Conservation (phyloP, 2,329 filamentous ascomycete genomes). For the Alternaria novae-zelandiae region DNA sequence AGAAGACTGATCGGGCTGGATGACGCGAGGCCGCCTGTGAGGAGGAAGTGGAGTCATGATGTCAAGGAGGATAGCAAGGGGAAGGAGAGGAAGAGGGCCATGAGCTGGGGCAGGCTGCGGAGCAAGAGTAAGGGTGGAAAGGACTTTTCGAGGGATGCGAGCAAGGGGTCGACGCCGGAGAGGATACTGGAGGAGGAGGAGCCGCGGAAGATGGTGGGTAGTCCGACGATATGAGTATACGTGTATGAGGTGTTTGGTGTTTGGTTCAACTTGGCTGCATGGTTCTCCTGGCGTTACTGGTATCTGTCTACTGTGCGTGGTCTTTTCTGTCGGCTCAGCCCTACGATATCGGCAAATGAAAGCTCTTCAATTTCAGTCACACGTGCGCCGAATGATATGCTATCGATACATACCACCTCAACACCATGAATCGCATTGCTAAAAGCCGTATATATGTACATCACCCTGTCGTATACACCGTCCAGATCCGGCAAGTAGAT, state of each 20-base stretch:
- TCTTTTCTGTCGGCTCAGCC: not conserved
- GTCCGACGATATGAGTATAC: constrained; percentile 5
- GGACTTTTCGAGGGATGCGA: constrained; percentile 18
- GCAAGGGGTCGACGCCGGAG: constrained; percentile 26
- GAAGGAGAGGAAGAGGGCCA: constrained; percentile 29
- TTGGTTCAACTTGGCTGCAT: not conserved
- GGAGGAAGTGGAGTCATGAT: constrained; percentile 45
- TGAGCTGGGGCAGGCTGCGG: constrained; percentile 36
- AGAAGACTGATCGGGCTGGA: constrained; percentile 65
- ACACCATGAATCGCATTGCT: constrained; percentile 2
- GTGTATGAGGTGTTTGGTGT: not conserved
- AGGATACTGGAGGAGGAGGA: constrained; percentile 31
- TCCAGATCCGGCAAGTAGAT: constrained; percentile 27
- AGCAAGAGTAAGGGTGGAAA: constrained; percentile 35
- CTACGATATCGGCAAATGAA: not conserved
- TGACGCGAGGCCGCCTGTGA: constrained; percentile 30
- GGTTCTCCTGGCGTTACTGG: not conserved
- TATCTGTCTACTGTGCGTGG: not conserved
- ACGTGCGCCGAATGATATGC: not conserved
- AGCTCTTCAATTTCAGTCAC: not conserved
- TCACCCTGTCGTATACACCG: constrained; percentile 10
- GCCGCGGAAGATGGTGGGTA: constrained; percentile 12
- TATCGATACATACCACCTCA: not conserved
- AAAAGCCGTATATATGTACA: constrained; percentile 10
- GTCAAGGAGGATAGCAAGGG: constrained; percentile 30